Conservation (phyloP, 441 rosid genomes). For the Kokia cookei region DNA sequence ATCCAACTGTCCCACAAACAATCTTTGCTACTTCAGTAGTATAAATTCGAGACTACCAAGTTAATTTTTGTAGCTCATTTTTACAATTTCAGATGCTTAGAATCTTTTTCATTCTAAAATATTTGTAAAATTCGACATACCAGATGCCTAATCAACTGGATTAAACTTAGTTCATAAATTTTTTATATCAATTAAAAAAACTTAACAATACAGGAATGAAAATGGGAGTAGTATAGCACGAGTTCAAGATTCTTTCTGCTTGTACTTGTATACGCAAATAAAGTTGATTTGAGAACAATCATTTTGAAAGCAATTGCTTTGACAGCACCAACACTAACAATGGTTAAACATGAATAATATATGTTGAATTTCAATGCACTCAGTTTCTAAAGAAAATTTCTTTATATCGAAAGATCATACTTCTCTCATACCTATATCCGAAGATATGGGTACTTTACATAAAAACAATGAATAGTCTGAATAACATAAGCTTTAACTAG, state of each 20-base stretch:
- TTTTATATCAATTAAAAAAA: neutral
- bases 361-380: no score
- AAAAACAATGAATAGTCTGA: neutral
- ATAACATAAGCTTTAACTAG: slow-evolving; percentile 10
- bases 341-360: neutral
- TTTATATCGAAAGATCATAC: neutral
- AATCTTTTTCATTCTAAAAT: no score
- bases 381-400: no score
- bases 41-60: no score
- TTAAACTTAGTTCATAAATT: neutral
- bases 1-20: no score
- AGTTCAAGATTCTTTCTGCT: neutral
- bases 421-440: neutral
- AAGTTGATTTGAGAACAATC: neutral
- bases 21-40: no score
- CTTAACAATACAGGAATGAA: neutral
- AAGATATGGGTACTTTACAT: neutral
- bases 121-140: no score
- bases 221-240: neutral
- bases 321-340: neutral
- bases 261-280: neutral
- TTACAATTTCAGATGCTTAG: neutral
- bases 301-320: neutral
- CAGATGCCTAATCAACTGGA: no score
- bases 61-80: neutral